Conservation (phyloP, 2,329 filamentous ascomycete genomes). For the Amylocarpus encephaloides region DNA sequence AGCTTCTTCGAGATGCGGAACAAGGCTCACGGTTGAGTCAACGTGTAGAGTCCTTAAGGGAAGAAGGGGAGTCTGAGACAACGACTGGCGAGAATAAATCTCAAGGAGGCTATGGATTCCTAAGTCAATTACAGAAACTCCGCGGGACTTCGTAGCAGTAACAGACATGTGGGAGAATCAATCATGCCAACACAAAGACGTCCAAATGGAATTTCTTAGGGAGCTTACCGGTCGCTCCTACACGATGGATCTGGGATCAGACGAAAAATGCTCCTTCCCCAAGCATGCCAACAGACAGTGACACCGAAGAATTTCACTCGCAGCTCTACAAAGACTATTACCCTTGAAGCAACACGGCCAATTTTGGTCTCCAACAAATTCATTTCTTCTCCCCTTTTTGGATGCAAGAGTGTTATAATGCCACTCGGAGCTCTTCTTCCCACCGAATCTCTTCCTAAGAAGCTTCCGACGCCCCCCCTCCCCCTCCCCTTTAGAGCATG, state of each 20-base stretch:
- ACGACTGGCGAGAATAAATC: constrained; percentile 19
- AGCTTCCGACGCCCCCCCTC: no score
- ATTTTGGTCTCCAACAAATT: neutral
- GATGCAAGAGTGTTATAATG: no score
- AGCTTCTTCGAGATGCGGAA: constrained; percentile 29
- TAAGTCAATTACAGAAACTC: constrained; percentile 33
- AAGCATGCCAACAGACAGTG: neutral
- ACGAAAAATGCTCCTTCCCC: constrained; percentile 1
- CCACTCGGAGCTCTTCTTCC: no score
- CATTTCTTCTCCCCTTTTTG: neutral
- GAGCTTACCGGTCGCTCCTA: neutral
- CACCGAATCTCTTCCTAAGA: no score
- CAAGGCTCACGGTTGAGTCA: constrained; percentile 23
- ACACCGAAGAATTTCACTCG: no score
- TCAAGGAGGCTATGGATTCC: constrained; percentile 31
- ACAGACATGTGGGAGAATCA: neutral
- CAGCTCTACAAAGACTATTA: no score
- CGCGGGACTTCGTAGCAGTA: constrained; percentile 25
- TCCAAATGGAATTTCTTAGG: neutral
- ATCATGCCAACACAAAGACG: constrained; percentile 1
- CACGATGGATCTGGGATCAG: neutral
- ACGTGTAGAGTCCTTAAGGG: constrained; percentile 23
- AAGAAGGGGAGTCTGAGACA: constrained; percentile 13
- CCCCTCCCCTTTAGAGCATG: no score
- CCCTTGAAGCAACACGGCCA: neutral